Conservation (phyloP, 805 yeast genomes). For the Saturnispora serradocipensis region DNA sequence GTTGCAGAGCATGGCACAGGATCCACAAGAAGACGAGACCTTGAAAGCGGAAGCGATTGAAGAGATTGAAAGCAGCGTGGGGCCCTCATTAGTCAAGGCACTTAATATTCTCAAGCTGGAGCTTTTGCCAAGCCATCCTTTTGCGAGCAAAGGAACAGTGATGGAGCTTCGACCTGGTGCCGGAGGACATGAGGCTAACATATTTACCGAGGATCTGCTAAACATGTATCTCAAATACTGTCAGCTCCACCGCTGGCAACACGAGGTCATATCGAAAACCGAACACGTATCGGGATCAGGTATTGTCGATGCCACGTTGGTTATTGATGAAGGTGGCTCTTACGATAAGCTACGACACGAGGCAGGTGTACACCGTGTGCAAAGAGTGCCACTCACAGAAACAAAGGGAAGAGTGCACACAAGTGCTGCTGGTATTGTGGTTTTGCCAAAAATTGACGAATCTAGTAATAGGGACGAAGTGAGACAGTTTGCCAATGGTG, state of each 20-base stretch:
- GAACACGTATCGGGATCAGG: conserved; percentile 57
- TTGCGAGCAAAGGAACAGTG: conserved; percentile 67
- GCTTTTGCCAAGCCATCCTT: conserved; percentile 68
- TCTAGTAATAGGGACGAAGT: conserved; percentile 26
- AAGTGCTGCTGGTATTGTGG: conserved; percentile 92
- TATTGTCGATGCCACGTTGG: conserved; percentile 63
- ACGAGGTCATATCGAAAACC: conserved; percentile 46
- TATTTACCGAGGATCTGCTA: conserved; percentile 73
- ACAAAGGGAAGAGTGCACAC: conserved; percentile 92
- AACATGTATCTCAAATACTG: conserved; percentile 77
- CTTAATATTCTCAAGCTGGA: conserved; percentile 42
- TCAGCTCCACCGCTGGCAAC: conserved; percentile 56
- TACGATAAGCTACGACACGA: conserved; percentile 69
- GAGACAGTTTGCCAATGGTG: conserved; percentile 72
- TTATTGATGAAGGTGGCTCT: conserved; percentile 68
- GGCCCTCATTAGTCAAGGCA: conserved; percentile 37
- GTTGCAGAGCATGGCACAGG: conserved; percentile 23
- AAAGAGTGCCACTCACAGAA: conserved; percentile 88
- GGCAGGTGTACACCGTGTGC: conserved; percentile 95
- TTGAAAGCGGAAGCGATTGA: conserved; percentile 49
- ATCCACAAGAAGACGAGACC: conserved; percentile 34
- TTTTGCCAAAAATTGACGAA: conserved; percentile 70
- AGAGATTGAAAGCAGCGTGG: conserved; percentile 39
- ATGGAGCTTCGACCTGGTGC: conserved; percentile 90
- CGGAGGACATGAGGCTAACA: conserved; percentile 89